Evolutionary conservation across 2,329 filamentous ascomycete genomes (phyloP), one percentile per base, ranked within the genome.

Genomic region (Fusarium nisikadoi): DNA sequence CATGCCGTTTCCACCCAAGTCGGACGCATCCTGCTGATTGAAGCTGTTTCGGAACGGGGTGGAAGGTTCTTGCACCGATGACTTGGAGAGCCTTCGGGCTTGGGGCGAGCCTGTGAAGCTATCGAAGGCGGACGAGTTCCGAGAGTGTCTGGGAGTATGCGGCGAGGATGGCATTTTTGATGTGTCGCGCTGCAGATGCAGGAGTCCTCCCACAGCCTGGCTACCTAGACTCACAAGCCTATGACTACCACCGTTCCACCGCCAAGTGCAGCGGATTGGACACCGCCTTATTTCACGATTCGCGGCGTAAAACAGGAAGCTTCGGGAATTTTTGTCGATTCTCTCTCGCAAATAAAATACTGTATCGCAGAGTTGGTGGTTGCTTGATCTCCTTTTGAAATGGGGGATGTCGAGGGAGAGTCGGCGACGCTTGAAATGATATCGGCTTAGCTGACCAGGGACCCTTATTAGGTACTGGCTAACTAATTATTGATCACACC

Each of bases 141-240:
- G 86, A 71, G 89, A 91, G 76, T 91, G 89, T 72, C 83, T 84
- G 61, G 89, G 89, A 39, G 89, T 90, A 53, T 83, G 84, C 54
- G 88, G 88, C 60, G 85, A 86, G 58, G 79, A 76, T 65, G 79
- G 79, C 79, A 81, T 81, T 61, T 62, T 73, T 75, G 55, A 31
- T 68, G 61, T 49, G 55, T 68, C 49, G 47, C 63, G 63, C 42
- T 47, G 62, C 45, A 64, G 46, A 50, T 33, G 47, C 45, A 39
- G 61, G 55, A 50, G 69, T 53, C 65, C 57, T 60, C 58, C 63
- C 52, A 66, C 55, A 56, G 56, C 70, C 55, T 38, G 23, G 23
- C 23, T 65, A 27, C 27, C 27, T 29, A 29, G 47, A 66, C 62
- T 73, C 43, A 56, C 50, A 50, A 39, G 65, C 45, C 57, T 71